Conservation (phyloP, 192 early-diverging fungal species). For the Ambispora gerdemannii region DNA sequence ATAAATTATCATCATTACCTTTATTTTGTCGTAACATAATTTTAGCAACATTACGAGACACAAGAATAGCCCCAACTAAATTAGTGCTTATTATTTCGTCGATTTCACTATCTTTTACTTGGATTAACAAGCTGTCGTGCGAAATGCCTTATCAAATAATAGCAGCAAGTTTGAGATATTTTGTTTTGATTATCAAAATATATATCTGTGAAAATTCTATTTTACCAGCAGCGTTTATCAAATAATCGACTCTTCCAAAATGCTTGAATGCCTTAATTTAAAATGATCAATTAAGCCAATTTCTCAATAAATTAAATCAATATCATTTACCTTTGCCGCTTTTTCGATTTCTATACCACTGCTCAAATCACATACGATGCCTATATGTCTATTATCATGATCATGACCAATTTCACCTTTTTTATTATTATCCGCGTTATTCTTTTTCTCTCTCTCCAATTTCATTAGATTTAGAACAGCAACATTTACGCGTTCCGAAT, state of each 20-base stretch:
- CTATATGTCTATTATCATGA: constrained; percentile 33
- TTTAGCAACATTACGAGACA: constrained; percentile 53
- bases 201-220: no score
- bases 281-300: background rate
- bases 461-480: constrained; percentile 30
- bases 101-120: constrained; percentile 45
- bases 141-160: constrained; percentile 52
- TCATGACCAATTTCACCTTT: no score
- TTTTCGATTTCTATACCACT: constrained; percentile 39
- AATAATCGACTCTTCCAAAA: constrained; percentile 36
- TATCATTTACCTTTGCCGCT: constrained; percentile 39
- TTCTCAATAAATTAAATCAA: background rate
- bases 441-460: background rate
- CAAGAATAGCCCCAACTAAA: constrained; percentile 64
- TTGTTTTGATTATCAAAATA: no score
- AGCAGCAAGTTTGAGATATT: no score
- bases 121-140: constrained; percentile 50
- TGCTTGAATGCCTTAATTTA: constrained; percentile 31
- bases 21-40: constrained; percentile 52
- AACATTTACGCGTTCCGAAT: constrained; percentile 37
- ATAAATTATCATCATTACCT: constrained; percentile 42
- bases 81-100: constrained; percentile 63
- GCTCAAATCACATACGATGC: constrained; percentile 46
- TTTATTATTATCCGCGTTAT: no score
- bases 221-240: constrained; percentile 54